Percentiles rank a stretch among this genome's conserved stretches.
Conservation (phyloP, 257 asterid species). For the Verbascum thapsus region DNA sequence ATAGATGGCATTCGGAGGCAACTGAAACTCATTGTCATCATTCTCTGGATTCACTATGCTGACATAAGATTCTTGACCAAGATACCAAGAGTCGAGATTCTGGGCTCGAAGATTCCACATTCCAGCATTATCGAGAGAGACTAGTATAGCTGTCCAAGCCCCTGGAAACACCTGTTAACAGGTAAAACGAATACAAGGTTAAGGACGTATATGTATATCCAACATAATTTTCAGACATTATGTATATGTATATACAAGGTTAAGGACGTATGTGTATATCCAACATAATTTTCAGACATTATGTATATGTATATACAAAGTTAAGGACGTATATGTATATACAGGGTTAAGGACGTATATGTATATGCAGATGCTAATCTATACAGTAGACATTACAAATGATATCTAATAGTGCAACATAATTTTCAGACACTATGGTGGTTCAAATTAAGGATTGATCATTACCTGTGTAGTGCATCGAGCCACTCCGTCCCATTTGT, state of each 20-base stretch:
- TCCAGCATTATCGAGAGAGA: conserved; percentile 81
- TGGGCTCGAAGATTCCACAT: conserved; percentile 92
- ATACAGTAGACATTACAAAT: neutral
- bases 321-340: neutral
- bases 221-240: neutral
- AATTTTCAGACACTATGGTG: conserved; percentile 2
- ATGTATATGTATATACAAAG: no score
- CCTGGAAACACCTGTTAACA: conserved; percentile 79
- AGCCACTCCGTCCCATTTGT: conserved; percentile 98
- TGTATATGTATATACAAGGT: no score
- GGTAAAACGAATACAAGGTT: neutral
- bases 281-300: neutral
- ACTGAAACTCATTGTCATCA: conserved; percentile 59
- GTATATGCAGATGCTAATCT: neutral
- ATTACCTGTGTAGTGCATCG: conserved; percentile 89
- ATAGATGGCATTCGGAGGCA: conserved; percentile 77
- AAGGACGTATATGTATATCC: neutral
- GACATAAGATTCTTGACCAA: conserved; percentile 83
- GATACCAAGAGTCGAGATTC: conserved; percentile 94
- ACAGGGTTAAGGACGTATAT: no score
- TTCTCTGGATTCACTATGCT: conserved; percentile 75
- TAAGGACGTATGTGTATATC: neutral
- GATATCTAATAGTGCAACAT: neutral
- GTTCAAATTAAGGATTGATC: conserved; percentile 7
- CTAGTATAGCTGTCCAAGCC: conserved; percentile 91